Evolutionary conservation across 2,329 filamentous ascomycete genomes (phyloP).

Genomic region (Bipolaris cookei): DNA sequence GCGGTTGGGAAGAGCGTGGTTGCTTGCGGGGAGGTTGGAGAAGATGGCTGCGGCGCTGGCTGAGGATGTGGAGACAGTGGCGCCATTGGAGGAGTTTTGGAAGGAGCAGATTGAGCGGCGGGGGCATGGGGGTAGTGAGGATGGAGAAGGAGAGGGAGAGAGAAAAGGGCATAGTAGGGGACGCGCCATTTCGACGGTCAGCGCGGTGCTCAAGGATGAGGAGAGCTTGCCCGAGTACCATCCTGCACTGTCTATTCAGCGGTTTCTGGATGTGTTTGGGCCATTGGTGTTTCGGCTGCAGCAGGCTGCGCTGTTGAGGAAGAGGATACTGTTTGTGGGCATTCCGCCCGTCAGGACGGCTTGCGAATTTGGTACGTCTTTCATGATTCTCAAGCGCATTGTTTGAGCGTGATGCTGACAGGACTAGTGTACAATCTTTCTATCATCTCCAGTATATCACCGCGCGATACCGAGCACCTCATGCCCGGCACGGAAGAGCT

Average conservation of each 20-base stretch:
- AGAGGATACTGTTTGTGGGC: slow-evolving; percentile 85
- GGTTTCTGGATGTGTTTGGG: slow-evolving; percentile 81
- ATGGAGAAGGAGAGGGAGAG: slow-evolving; percentile 1
- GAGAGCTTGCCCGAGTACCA: slow-evolving; percentile 78
- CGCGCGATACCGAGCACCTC: slow-evolving; percentile 73
- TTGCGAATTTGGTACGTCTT: slow-evolving; percentile 83
- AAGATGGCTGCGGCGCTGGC: slow-evolving; percentile 71
- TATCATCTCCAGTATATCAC: slow-evolving; percentile 86
- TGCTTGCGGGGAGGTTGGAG: slow-evolving; percentile 78
- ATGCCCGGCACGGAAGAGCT: slow-evolving; percentile 66
- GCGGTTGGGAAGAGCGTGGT: slow-evolving; percentile 85
- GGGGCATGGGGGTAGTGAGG: background rate
- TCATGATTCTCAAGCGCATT: background rate
- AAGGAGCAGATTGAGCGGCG: slow-evolving; percentile 54
- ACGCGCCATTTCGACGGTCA: slow-evolving; percentile 58
- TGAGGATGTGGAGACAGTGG: slow-evolving; percentile 66
- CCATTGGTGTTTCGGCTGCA: slow-evolving; percentile 92
- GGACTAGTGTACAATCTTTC: slow-evolving; percentile 85
- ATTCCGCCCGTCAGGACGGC: slow-evolving; percentile 82
- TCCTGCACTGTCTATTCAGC: slow-evolving; percentile 81
- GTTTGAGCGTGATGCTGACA: slow-evolving; percentile 6
- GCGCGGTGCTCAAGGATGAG: slow-evolving; percentile 63
- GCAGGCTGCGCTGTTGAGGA: slow-evolving; percentile 82
- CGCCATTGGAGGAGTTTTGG: slow-evolving; percentile 82
- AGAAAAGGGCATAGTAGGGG: slow-evolving; percentile 35